Conservation (phyloP, 169 alveolate genomes). For the Cryptosporidium viatorum region DNA sequence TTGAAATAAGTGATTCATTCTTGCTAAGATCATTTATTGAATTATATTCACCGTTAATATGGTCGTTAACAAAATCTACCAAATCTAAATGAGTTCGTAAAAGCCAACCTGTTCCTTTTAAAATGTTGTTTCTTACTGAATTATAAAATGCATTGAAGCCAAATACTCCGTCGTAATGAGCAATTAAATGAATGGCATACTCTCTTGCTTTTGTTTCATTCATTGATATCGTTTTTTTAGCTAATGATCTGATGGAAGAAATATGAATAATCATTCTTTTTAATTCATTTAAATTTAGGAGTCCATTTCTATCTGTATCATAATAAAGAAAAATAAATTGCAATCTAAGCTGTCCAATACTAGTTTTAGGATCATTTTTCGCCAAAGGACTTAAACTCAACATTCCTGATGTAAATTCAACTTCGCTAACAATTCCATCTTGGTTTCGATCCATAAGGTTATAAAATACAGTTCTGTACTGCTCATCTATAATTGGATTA, state of each 20-base stretch:
- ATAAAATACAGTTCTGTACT: slow-evolving; percentile 52
- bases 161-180: slow-evolving; percentile 73
- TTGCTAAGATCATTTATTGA: neutral
- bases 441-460: slow-evolving; percentile 72
- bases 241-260: slow-evolving; percentile 52
- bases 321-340: slow-evolving; percentile 77
- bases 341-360: slow-evolving; percentile 74
- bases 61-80: slow-evolving; percentile 42
- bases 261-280: slow-evolving; percentile 66
- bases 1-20: neutral
- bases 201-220: slow-evolving; percentile 70
- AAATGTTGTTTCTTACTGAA: slow-evolving; percentile 48
- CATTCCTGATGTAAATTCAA: slow-evolving; percentile 72
- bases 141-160: slow-evolving; percentile 66
- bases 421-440: slow-evolving; percentile 55
- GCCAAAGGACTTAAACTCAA: slow-evolving; percentile 68
- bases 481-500: slow-evolving; percentile 62
- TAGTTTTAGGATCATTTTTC: slow-evolving; percentile 62
- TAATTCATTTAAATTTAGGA: slow-evolving; percentile 70
- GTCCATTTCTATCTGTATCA: slow-evolving; percentile 76
- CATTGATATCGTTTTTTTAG: slow-evolving; percentile 29
- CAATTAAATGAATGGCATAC: slow-evolving; percentile 71
- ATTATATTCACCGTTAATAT: neutral
- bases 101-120: slow-evolving; percentile 75
- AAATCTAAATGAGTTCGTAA: slow-evolving; percentile 62